These are phyloP conservation scores for Primulina eburnea DNA, from an alignment of 257 asterid genomes.

Conservation along the genomic window DNA sequence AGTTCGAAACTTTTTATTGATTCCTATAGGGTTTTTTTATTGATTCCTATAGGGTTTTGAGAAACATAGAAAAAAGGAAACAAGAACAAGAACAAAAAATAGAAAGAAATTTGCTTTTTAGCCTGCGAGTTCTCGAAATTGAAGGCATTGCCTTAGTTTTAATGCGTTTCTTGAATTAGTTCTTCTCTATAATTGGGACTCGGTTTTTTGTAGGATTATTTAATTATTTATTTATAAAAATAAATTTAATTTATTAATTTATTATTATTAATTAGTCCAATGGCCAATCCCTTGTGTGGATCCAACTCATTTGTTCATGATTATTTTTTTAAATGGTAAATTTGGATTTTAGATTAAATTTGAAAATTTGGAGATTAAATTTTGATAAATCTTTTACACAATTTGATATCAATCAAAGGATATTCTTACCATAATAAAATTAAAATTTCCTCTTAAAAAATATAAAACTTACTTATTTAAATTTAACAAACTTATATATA, in stretches of 20 bases:
- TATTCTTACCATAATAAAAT: not conserved
- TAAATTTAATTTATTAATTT: too few species aligned
- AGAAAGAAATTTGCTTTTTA: conserved; percentile 3
- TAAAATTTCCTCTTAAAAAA: too few species aligned
- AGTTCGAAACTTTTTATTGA: not conserved
- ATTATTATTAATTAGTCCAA: too few species aligned
- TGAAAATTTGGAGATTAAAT: not conserved
- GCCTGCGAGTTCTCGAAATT: conserved; percentile 8
- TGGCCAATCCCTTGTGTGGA: too few species aligned
- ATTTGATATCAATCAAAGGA: not conserved
- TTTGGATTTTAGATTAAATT: not conserved
- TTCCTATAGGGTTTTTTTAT: not conserved
- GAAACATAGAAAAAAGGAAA: not conserved
- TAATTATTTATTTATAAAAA: too few species aligned
- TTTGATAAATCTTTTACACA: not conserved
- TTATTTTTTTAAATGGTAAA: not conserved
- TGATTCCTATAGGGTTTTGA: too few species aligned
- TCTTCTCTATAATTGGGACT: too few species aligned
- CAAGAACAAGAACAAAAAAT: not conserved
- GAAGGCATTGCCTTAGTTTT: not conserved
- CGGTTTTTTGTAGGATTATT: too few species aligned
- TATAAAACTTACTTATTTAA: not conserved
- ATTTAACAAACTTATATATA: not conserved
- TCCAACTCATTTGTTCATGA: not conserved
- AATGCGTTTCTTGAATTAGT: not conserved